Evolutionary conservation across 2,329 filamentous ascomycete species (phyloP).

Genomic region (Trichoderma sp.): DNA sequence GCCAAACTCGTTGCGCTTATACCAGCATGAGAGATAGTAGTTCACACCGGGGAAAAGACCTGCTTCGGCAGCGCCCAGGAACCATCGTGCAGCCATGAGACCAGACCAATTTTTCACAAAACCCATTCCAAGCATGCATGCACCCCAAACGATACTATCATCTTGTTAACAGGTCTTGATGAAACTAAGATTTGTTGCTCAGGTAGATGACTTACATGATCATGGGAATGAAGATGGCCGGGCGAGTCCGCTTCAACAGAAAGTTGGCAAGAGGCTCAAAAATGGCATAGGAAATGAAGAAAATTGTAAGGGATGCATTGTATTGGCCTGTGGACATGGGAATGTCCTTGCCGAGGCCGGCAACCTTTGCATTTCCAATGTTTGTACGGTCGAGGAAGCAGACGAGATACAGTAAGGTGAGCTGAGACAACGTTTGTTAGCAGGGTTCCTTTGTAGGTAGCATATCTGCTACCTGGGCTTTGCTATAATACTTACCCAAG

Average conservation of each 20-base stretch:
- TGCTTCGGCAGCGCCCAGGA: constrained; percentile 73
- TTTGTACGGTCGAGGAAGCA: constrained; percentile 78
- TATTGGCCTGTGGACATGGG: constrained; percentile 65
- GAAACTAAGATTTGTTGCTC: not conserved
- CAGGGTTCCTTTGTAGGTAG: not conserved
- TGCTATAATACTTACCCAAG: constrained; percentile 48
- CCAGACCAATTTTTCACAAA: constrained; percentile 64
- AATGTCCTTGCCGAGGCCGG: constrained; percentile 49
- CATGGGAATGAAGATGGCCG: constrained; percentile 75
- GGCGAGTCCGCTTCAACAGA: constrained; percentile 73
- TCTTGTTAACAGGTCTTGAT: constrained; percentile 29
- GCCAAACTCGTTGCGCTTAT: constrained; percentile 75
- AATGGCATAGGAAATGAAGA: constrained; percentile 82
- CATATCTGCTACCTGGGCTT: not conserved
- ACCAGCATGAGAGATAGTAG: constrained; percentile 85
- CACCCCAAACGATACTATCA: constrained; percentile 63
- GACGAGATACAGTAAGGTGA: constrained; percentile 71
- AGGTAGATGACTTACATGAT: constrained; percentile 64
- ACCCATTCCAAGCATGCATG: constrained; percentile 69
- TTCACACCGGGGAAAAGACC: constrained; percentile 76
- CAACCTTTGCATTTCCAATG: constrained; percentile 70
- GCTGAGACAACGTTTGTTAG: constrained; percentile 38
- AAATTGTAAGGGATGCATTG: constrained; percentile 76
- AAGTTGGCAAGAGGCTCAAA: constrained; percentile 80
- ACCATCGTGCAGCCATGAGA: constrained; percentile 68